A percentile compares a stretch with the other conserved stretches of the same genome.
Conservation (phyloP, 148 eudicot genomes). For the Polygonum aviculare region DNA sequence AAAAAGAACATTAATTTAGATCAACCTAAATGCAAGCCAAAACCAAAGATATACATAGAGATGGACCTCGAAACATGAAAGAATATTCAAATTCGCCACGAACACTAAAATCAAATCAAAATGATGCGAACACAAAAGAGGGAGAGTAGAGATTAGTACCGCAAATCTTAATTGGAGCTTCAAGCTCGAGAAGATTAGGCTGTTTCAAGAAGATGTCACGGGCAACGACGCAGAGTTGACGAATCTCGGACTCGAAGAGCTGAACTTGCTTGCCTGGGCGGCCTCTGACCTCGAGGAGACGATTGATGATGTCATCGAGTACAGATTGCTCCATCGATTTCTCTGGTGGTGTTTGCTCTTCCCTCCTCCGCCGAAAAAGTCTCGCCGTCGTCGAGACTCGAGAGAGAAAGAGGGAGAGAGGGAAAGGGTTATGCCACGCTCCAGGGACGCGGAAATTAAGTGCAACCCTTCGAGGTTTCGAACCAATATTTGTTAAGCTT, state of each 20-base stretch:
- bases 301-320: constrained; percentile 14
- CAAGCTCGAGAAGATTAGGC: constrained; percentile 40
- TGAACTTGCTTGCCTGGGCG: constrained; percentile 16
- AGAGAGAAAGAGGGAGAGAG: constrained; percentile 10
- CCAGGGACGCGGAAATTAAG: neutral
- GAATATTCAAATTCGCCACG: neutral
- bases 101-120: neutral
- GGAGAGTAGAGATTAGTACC: constrained; percentile 12
- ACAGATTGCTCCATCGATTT: constrained; percentile 10
- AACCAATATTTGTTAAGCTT: neutral
- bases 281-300: constrained; percentile 11
- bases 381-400: neutral
- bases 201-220: constrained; percentile 31
- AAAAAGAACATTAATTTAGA: neutral
- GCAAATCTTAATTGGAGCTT: constrained; percentile 43
- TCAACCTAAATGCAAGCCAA: neutral
- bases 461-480: neutral
- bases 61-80: neutral
- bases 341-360: neutral
- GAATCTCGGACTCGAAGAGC: constrained; percentile 15
- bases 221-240: constrained; percentile 18
- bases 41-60: neutral
- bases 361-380: neutral
- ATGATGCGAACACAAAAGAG: neutral
- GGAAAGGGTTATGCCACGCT: constrained; percentile 5